These are phyloP conservation scores for Sporisorium reilianum DNA, from an alignment of 1,284 basidiomycete species.

Conservation along the genomic window DNA sequence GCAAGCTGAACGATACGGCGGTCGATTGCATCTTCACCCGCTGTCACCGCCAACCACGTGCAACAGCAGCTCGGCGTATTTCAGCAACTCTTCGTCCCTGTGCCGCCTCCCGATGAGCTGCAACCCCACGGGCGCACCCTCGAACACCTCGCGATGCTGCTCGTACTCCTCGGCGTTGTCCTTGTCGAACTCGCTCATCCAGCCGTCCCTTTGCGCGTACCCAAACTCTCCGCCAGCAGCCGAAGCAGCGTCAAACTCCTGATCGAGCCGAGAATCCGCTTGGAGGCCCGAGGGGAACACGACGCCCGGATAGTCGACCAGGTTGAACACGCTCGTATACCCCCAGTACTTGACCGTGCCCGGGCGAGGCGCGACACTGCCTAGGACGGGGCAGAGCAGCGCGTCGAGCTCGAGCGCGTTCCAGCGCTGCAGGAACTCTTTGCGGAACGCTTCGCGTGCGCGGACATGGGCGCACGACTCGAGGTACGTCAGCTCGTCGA, in stretches of 20 bases:
- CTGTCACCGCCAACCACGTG: constrained; percentile 15
- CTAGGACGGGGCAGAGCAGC: constrained; percentile 42
- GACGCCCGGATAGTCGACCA: constrained; percentile 51
- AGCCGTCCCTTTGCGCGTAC: constrained; percentile 3
- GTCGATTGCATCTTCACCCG: not conserved
- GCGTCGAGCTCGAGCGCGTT: constrained; percentile 42
- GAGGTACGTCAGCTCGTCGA: constrained; percentile 29
- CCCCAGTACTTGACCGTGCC: constrained; percentile 47
- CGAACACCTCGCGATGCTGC: constrained; percentile 40
- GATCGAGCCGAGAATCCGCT: constrained; percentile 19
- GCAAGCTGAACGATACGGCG: too few relatives aligned
- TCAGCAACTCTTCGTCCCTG: constrained; percentile 47
- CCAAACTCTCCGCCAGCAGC: constrained; percentile 8
- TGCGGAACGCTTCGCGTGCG: constrained; percentile 31
- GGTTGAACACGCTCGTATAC: constrained; percentile 56
- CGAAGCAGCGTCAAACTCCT: constrained; percentile 16
- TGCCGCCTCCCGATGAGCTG: constrained; percentile 49
- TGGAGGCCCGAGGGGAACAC: constrained; percentile 45
- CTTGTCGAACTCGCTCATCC: constrained; percentile 26
- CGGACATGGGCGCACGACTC: constrained; percentile 29
- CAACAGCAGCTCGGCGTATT: constrained; percentile 33
- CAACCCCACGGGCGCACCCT: constrained; percentile 49
- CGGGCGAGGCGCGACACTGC: constrained; percentile 42
- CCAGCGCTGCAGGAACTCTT: constrained; percentile 30
- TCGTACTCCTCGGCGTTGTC: constrained; percentile 39